phyloP scores from a whole-genome alignment of 2,329 filamentous ascomycete species.

The Fusarium chlamydosporum region DNA sequence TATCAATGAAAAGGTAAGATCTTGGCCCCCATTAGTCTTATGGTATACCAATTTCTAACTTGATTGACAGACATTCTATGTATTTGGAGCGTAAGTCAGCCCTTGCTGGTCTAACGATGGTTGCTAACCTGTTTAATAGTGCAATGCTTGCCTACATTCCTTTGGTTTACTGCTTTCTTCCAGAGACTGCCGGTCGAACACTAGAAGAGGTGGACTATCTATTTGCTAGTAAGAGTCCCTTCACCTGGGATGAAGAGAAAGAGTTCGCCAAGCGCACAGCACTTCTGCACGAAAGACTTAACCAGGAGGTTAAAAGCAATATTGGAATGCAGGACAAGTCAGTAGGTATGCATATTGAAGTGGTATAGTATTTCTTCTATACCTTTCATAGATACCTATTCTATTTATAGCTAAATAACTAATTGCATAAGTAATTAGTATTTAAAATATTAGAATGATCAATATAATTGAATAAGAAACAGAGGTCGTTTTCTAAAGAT shows the following conservation, averaged over 20 bases:
- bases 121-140: conserved; percentile 2
- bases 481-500: too few relatives aligned
- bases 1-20: conserved; percentile 20
- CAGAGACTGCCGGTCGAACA: conserved; percentile 18
- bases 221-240: conserved; percentile 20
- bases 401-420: too few relatives aligned
- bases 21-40: background rate
- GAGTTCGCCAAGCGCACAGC: conserved; percentile 13
- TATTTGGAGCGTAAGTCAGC: conserved; percentile 15
- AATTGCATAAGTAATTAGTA: too few relatives aligned
- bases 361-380: too few relatives aligned
- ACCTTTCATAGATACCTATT: too few relatives aligned
- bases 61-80: conserved; percentile 9
- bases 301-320: too few relatives aligned
- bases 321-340: too few relatives aligned
- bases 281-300: conserved; percentile 5
- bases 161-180: conserved; percentile 19
- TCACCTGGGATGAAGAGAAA: conserved; percentile 21
- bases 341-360: too few relatives aligned
- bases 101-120: background rate
- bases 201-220: conserved; percentile 20
- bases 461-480: too few relatives aligned
- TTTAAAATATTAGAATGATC: too few relatives aligned
- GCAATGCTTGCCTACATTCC: conserved; percentile 24
- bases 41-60: background rate